phyloP scores from a whole-genome alignment of 2,329 filamentous ascomycete species.

The Dothistroma pini region DNA sequence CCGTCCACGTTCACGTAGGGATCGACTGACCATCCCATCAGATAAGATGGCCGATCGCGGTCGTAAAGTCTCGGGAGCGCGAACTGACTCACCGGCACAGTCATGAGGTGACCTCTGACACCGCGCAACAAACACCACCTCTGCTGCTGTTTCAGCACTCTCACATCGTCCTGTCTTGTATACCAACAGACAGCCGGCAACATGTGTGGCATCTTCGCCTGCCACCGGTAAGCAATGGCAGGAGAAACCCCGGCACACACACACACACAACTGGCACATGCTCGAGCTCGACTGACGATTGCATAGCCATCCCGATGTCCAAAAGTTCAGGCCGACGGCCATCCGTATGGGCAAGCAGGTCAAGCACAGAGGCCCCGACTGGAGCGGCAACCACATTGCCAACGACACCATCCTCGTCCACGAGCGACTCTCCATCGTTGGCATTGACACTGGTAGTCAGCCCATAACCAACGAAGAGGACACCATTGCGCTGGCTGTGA shows the following conservation, averaged over 20 bases:
- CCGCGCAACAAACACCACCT: not conserved
- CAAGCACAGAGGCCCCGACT: conserved; percentile 95
- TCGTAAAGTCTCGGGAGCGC: too few species aligned
- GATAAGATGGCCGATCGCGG: too few species aligned
- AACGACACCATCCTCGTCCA: conserved; percentile 97
- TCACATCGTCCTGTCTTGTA: not conserved
- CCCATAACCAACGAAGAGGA: conserved; percentile 90
- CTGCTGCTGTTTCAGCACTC: not conserved
- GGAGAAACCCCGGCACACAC: too few species aligned
- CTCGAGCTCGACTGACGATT: conserved; percentile 3
- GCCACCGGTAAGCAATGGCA: conserved; percentile 77
- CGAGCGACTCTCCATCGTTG: conserved; percentile 96
- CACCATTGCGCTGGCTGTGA: conserved; percentile 87
- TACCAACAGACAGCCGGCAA: conserved; percentile 39
- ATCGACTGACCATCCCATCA: too few species aligned
- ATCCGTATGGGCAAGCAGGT: conserved; percentile 93
- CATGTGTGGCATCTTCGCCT: conserved; percentile 98
- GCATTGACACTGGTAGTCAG: conserved; percentile 94
- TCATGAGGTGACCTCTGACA: not conserved
- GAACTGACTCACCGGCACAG: not conserved
- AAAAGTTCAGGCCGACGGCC: conserved; percentile 93
- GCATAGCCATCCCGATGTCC: conserved; percentile 78
- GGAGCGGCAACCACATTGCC: conserved; percentile 82
- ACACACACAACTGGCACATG: conserved; percentile 16
- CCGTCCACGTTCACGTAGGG: too few species aligned